Evolutionary conservation across 306 rosid species (phyloP).

Genomic region (Cotoneaster glaucophyllus): DNA sequence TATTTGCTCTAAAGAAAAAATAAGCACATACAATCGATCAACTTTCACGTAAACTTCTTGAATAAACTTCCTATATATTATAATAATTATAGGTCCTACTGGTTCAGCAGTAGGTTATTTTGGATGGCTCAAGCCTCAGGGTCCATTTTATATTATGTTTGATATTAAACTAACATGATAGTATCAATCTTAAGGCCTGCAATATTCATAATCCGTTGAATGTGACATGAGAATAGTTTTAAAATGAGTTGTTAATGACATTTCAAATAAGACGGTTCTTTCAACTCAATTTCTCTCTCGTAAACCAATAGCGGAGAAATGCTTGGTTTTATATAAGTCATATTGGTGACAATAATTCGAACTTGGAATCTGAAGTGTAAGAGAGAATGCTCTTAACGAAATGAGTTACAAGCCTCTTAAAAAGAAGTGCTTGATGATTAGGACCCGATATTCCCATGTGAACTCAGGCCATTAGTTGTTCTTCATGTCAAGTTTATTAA

Average conservation of each 20-base stretch:
- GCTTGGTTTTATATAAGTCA: not conserved
- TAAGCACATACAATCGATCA: conserved; percentile 4
- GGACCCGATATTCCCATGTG: not conserved
- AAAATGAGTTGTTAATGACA: too few relatives aligned
- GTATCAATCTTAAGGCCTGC: not conserved
- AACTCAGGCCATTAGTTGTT: not conserved
- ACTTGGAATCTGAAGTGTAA: not conserved
- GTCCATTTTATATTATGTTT: not conserved
- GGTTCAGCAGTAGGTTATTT: not conserved
- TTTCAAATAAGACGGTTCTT: too few relatives aligned
- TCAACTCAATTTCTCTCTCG: not conserved
- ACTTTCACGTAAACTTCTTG: not conserved
- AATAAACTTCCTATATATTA: not conserved
- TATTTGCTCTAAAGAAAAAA: not conserved
- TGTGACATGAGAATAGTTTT: not conserved
- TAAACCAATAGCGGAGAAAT: not conserved
- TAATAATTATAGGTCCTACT: not conserved
- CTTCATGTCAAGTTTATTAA: not conserved
- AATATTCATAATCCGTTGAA: not conserved
- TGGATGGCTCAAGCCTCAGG: not conserved
- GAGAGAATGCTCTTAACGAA: not conserved
- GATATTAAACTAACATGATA: not conserved
- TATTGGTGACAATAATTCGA: too few relatives aligned
- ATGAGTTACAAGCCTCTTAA: not conserved
- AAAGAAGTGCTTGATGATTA: not conserved